These are phyloP conservation scores for Lichenothelia convexa DNA, from an alignment of 495 filamentous ascomycete genomes.

Conservation along the genomic window DNA sequence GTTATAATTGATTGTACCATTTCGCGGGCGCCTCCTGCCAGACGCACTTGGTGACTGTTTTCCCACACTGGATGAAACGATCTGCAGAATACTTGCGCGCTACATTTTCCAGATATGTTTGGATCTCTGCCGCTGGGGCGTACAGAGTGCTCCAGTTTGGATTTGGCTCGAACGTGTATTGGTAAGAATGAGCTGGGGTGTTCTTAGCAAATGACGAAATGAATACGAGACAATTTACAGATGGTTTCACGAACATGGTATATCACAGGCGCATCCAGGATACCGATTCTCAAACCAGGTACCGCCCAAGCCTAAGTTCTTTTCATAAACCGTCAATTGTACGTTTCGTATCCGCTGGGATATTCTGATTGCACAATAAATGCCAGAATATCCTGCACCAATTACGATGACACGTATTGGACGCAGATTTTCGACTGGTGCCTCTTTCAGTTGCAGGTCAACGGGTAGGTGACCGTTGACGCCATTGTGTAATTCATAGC, in stretches of 20 bases:
- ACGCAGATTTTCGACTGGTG: constrained; percentile 36
- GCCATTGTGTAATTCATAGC: no score
- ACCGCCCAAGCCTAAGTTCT: constrained; percentile 54
- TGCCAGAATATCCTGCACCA: constrained; percentile 47
- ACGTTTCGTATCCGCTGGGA: constrained; percentile 37
- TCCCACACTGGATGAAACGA: constrained; percentile 21
- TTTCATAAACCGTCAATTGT: constrained; percentile 54
- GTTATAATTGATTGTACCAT: not conserved
- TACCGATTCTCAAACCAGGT: constrained; percentile 59
- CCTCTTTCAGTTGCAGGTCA: constrained; percentile 12
- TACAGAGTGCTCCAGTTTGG: constrained; percentile 18
- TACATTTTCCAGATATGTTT: constrained; percentile 15
- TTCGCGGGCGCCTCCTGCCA: not conserved
- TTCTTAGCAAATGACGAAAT: not conserved
- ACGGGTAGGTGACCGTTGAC: no score
- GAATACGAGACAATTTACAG: not conserved
- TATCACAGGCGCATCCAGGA: constrained; percentile 39
- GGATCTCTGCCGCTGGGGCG: constrained; percentile 18
- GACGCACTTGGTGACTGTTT: not conserved
- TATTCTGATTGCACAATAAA: constrained; percentile 41
- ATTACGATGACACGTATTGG: constrained; percentile 40
- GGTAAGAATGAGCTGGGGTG: constrained; percentile 12
- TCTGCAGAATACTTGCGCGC: constrained; percentile 19
- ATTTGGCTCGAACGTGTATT: constrained; percentile 21
- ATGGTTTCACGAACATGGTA: constrained; percentile 11